phyloP scores from a whole-genome alignment of 768 basidiomycete genomes.

The Chalciporus chontae region DNA sequence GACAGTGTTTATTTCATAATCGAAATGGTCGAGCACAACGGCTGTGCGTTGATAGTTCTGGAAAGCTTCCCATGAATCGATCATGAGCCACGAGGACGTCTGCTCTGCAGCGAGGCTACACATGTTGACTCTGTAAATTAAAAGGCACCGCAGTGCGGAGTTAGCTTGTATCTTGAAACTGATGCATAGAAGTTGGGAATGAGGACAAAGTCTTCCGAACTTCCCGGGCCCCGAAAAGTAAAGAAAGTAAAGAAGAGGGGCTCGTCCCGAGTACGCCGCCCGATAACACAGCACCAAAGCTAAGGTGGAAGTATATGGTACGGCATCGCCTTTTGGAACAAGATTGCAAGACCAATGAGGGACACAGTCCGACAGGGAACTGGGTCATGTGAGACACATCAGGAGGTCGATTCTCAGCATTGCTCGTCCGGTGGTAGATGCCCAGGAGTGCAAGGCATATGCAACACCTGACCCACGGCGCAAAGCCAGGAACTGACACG shows the following conservation, averaged over 20 bases:
- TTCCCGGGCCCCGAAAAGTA: slow-evolving; percentile 4
- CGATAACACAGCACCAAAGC: slow-evolving; percentile 1
- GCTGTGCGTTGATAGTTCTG: slow-evolving; percentile 95
- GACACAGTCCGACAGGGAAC: slow-evolving; percentile 7
- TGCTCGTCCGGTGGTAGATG: neutral
- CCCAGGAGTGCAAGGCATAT: slow-evolving; percentile 4
- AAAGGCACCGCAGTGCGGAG: slow-evolving; percentile 9
- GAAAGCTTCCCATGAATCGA: slow-evolving; percentile 96
- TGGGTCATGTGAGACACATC: slow-evolving; percentile 8
- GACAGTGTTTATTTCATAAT: slow-evolving; percentile 86
- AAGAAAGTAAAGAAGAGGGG: too few species aligned
- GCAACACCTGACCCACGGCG: slow-evolving; percentile 1
- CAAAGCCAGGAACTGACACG: slow-evolving; percentile 9
- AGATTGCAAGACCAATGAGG: slow-evolving; percentile 8
- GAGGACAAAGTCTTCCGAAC: slow-evolving; percentile 7
- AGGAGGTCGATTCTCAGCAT: slow-evolving; percentile 3
- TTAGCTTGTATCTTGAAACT: slow-evolving; percentile 19
- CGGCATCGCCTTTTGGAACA: slow-evolving; percentile 5
- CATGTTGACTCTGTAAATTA: slow-evolving; percentile 68
- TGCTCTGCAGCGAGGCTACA: slow-evolving; percentile 87
- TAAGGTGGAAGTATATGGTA: slow-evolving; percentile 14
- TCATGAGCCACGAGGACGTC: slow-evolving; percentile 93
- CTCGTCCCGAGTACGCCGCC: slow-evolving; percentile 5
- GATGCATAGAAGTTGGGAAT: neutral
- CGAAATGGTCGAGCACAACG: slow-evolving; percentile 95